Conservation (phyloP, 257 asterid genomes). For the Solanum ossicruentum region DNA sequence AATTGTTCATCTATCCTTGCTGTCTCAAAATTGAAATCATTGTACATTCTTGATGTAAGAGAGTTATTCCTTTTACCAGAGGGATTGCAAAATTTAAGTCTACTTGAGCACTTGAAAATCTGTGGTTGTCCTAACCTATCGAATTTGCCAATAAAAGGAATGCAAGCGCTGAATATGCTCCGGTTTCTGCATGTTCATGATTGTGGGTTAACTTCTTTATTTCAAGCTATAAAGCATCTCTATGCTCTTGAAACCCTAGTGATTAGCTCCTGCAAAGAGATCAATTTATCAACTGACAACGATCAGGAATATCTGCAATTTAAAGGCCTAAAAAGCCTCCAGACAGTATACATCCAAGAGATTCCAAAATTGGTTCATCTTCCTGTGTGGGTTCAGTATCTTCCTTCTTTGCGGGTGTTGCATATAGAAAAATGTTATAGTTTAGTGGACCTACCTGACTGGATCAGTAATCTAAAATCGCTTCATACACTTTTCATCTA, state of each 20-base stretch:
- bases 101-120: not conserved
- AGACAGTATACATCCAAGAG: not conserved
- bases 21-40: not conserved
- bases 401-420: not conserved
- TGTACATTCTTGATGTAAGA: not conserved
- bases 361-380: not conserved
- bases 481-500: not conserved
- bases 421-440: not conserved
- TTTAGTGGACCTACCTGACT: not conserved
- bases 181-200: not conserved
- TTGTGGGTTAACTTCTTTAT: not conserved
- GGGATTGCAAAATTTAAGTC: not conserved
- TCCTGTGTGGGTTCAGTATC: not conserved
- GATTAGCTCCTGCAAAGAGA: not conserved
- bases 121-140: not conserved
- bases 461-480: not conserved
- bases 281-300: not conserved
- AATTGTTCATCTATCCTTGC: not conserved
- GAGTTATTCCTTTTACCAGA: not conserved
- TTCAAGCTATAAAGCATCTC: not conserved
- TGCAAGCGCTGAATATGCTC: not conserved
- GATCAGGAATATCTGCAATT: not conserved
- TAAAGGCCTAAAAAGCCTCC: not conserved
- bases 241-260: not conserved
- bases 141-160: not conserved